Evolutionary conservation across 1,284 basidiomycete species (phyloP).

Genomic region (Boletus semigastroideus): DNA sequence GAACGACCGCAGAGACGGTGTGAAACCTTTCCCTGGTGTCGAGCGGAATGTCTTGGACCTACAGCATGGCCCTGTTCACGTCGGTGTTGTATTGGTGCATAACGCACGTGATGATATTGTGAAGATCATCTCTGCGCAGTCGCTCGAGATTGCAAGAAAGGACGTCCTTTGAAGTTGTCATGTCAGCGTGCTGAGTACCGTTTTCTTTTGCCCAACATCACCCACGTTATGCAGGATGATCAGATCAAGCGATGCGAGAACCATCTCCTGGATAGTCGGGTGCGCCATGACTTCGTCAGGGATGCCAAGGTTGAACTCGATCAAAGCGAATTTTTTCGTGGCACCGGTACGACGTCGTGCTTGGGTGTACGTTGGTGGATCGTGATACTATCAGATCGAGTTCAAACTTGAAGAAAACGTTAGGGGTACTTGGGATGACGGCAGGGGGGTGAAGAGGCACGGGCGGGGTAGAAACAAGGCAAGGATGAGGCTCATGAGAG

Average conservation of each 20-base stretch:
- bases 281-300: conserved; percentile 25
- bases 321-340: no score
- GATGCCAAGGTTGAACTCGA: conserved; percentile 4
- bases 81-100: conserved; percentile 32
- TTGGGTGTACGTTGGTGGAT: no score
- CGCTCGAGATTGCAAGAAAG: conserved; percentile 43
- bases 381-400: no score
- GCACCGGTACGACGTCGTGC: no score
- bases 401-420: no score
- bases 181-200: neutral
- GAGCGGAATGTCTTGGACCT: neutral
- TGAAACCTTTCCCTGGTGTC: neutral
- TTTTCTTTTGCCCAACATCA: neutral
- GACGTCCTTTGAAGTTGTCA: conserved; percentile 14
- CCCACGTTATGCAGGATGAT: conserved; percentile 16
- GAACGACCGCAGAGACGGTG: neutral
- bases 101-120: conserved; percentile 42
- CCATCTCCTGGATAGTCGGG: conserved; percentile 15
- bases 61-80: neutral
- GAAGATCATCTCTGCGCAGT: conserved; percentile 35
- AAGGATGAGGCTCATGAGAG: no score
- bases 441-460: no score
- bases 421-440: no score
- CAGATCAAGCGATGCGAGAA: conserved; percentile 9
- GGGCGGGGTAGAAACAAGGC: no score